Evolutionary conservation across 2,329 filamentous ascomycete genomes (phyloP), one percentile per base, ranked within the genome.

Genomic region (Ophiognomonia clavigignenti-juglandacearum): DNA sequence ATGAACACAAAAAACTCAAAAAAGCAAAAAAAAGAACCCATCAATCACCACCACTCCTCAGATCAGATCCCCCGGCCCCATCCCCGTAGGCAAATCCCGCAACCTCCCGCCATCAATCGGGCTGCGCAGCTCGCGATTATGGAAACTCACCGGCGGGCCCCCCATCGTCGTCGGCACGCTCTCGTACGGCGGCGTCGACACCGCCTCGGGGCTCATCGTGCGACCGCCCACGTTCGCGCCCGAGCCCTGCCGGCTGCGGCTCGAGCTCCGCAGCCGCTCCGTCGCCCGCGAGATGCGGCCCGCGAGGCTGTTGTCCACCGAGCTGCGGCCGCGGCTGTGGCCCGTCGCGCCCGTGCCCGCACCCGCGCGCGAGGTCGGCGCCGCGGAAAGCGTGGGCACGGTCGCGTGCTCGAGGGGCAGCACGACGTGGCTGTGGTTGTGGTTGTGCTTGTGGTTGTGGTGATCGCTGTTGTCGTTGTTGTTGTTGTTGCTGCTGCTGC

Each of bases 231-330:
- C 59, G 9, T 59, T 59, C 1, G 63, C 60, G 51, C 70, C 72
- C 24, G 24, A 6, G 6, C 6, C 10, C 54, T 76, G 77, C 36
- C 73, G 71, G 42, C 72, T 73, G 14, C 79, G 75, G 60, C 78
- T 82, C 2, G 69, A 78, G 4, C 78, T 82, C 18, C 80, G 74
- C 57, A 83, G 73, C 39, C 77, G 73, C 56, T 83, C 80, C 0
- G 78, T 79, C 0, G 77, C 77, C 39, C 79, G 78, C 49, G 71
- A 73, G 52, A 82, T 63, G 26, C 78, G 76, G 3, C 72, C 72
- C 2, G 75, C 68, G 50, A 82, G 67, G 59, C 71, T 71, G 57
- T 64, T 68, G 52, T 68, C 70, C 42, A 79, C 75, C 24, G 68
- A 72, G 61, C 78, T 83, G 42, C 78, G 73, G 9, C 79, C 78